Evolutionary conservation across 2,329 filamentous ascomycete genomes (phyloP).

Genomic region (Aspergillus eucalypticola): DNA sequence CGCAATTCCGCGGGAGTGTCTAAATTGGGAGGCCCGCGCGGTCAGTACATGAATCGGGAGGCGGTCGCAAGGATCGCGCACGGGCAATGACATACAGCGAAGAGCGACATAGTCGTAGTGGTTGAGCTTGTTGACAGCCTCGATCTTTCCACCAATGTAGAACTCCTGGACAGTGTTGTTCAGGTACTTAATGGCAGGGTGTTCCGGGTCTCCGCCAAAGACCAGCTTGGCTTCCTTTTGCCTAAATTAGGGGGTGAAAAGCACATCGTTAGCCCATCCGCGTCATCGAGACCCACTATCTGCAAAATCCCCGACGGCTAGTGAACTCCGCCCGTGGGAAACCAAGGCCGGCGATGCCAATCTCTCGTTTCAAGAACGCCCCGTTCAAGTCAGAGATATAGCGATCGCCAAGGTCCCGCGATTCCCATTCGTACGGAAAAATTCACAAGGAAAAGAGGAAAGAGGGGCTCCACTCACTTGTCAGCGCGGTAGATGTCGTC

Average conservation of each 20-base stretch:
- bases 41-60: slow-evolving; percentile 10
- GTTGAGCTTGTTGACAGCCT: slow-evolving; percentile 90
- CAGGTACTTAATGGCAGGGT: slow-evolving; percentile 91
- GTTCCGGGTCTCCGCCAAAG: slow-evolving; percentile 87
- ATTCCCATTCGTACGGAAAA: not conserved
- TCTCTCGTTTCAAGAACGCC: not conserved
- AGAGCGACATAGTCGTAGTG: slow-evolving; percentile 99
- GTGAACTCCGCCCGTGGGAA: slow-evolving; percentile 4
- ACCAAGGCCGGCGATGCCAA: slow-evolving; percentile 2
- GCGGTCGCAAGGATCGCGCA: not conserved
- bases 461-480: slow-evolving; percentile 64
- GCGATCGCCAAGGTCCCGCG: not conserved
- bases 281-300: slow-evolving; percentile 31
- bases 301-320: slow-evolving; percentile 3
- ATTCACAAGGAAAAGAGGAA: not conserved
- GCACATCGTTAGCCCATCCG: slow-evolving; percentile 20
- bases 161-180: slow-evolving; percentile 77
- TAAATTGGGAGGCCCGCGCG: slow-evolving; percentile 34
- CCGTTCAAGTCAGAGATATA: slow-evolving; percentile 6
- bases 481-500: slow-evolving; percentile 94
- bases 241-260: slow-evolving; percentile 50
- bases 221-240: slow-evolving; percentile 87
- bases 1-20: slow-evolving; percentile 93
- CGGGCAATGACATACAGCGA: slow-evolving; percentile 65
- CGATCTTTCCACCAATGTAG: slow-evolving; percentile 94